Evolutionary conservation across 169 alveolate species (phyloP).

Genomic region (Eimeria necatrix): DNA sequence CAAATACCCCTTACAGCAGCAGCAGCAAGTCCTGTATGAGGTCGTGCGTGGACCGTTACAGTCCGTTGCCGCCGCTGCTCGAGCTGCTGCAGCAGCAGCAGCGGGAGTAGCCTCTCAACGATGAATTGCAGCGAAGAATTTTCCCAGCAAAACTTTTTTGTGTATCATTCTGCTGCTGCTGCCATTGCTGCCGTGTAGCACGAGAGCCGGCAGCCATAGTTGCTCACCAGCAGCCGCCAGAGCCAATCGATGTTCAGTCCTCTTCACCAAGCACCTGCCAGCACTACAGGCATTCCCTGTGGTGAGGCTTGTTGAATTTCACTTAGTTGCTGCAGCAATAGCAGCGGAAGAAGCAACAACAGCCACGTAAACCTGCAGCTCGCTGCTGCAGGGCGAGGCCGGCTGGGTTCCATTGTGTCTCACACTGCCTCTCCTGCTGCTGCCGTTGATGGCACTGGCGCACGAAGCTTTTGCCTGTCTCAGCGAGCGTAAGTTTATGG

Average conservation of each 20-base stretch:
- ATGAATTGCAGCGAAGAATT: too few species aligned
- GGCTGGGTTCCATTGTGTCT: neutral
- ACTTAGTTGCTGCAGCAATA: neutral
- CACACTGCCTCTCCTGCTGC: neutral
- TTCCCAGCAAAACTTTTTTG: too few species aligned
- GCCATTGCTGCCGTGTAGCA: neutral
- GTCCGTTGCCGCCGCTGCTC: neutral
- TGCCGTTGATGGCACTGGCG: neutral
- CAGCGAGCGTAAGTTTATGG: too few species aligned
- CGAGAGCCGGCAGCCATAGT: neutral
- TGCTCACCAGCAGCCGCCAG: too few species aligned
- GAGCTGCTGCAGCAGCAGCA: too few species aligned
- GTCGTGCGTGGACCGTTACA: neutral
- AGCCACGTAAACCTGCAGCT: neutral
- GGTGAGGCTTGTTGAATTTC: too few species aligned
- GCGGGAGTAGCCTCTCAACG: too few species aligned
- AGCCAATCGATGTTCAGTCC: too few species aligned
- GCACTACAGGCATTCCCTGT: too few species aligned
- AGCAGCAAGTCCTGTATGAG: neutral
- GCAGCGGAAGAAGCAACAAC: neutral
- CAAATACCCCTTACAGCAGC: too few species aligned
- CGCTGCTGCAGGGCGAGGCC: neutral
- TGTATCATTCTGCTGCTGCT: neutral
- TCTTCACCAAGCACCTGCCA: too few species aligned
- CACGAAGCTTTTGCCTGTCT: too few species aligned